Conservation (phyloP, 164 flowering plant genomes). For the Vitis cinerea region DNA sequence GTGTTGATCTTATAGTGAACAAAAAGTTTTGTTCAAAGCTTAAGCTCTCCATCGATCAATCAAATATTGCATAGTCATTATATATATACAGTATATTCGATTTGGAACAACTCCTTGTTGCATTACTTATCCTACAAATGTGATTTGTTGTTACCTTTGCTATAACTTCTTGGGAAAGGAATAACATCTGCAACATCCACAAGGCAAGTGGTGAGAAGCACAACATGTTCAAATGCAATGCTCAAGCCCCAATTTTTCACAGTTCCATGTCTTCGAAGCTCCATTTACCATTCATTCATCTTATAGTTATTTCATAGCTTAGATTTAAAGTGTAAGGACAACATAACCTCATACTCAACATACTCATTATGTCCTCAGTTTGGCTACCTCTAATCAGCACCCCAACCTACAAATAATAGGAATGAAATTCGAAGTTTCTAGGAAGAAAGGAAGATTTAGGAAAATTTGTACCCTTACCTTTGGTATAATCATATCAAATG, state of each 20-base stretch:
- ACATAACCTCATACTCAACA: constrained; percentile 53
- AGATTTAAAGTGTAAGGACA: too few relatives aligned
- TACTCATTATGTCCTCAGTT: constrained; percentile 68
- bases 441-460: background rate
- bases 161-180: constrained; percentile 78
- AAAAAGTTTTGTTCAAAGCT: too few relatives aligned
- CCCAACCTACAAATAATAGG: constrained; percentile 56
- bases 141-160: constrained; percentile 36
- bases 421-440: background rate
- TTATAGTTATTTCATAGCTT: too few relatives aligned
- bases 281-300: constrained; percentile 66
- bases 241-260: constrained; percentile 74
- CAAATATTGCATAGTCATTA: too few relatives aligned
- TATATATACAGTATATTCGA: too few relatives aligned
- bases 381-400: constrained; percentile 75
- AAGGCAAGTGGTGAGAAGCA: constrained; percentile 67
- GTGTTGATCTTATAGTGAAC: too few relatives aligned
- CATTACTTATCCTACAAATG: background rate
- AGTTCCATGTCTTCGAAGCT: constrained; percentile 78
- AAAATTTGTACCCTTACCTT: constrained; percentile 43
- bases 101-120: background rate
- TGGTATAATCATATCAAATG: constrained; percentile 77
- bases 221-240: constrained; percentile 64
- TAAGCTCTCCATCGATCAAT: too few relatives aligned
- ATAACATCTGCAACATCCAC: constrained; percentile 63